Conservation (phyloP, 2,329 filamentous ascomycete species). For the Elsinoe arachidis region DNA sequence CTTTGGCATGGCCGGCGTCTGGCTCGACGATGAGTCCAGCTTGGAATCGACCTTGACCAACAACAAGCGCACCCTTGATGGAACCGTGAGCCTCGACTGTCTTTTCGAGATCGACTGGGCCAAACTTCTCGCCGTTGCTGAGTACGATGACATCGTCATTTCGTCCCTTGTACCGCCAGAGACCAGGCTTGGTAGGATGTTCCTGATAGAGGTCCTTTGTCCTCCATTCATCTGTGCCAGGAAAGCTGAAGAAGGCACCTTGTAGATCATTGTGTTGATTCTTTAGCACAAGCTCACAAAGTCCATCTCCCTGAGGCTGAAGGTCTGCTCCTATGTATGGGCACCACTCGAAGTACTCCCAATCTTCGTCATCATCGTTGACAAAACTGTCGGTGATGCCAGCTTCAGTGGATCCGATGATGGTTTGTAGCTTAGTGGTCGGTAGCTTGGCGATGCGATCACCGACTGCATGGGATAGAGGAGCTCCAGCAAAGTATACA, state of each 20-base stretch:
- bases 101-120: slow-evolving; percentile 21
- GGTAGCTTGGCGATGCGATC: slow-evolving; percentile 13
- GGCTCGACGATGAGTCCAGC: slow-evolving; percentile 26
- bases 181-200: slow-evolving; percentile 22
- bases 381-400: slow-evolving; percentile 18
- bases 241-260: slow-evolving; percentile 26
- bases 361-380: slow-evolving; percentile 15
- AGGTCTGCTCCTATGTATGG: slow-evolving; percentile 16
- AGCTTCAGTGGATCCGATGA: slow-evolving; percentile 17
- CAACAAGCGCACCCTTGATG: slow-evolving; percentile 26
- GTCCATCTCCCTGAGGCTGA: slow-evolving; percentile 17
- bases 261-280: slow-evolving; percentile 23
- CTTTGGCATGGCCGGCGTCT: slow-evolving; percentile 19
- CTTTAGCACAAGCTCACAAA: slow-evolving; percentile 31
- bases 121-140: slow-evolving; percentile 26
- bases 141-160: slow-evolving; percentile 27
- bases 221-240: slow-evolving; percentile 23
- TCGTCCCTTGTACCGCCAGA: slow-evolving; percentile 23
- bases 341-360: slow-evolving; percentile 20
- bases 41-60: slow-evolving; percentile 25
- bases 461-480: slow-evolving; percentile 15
- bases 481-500: slow-evolving; percentile 16
- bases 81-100: slow-evolving; percentile 21
- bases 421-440: slow-evolving; percentile 8
- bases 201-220: slow-evolving; percentile 24